Conservation (phyloP, 2,329 filamentous ascomycete species). For the Cytospora piceae region DNA sequence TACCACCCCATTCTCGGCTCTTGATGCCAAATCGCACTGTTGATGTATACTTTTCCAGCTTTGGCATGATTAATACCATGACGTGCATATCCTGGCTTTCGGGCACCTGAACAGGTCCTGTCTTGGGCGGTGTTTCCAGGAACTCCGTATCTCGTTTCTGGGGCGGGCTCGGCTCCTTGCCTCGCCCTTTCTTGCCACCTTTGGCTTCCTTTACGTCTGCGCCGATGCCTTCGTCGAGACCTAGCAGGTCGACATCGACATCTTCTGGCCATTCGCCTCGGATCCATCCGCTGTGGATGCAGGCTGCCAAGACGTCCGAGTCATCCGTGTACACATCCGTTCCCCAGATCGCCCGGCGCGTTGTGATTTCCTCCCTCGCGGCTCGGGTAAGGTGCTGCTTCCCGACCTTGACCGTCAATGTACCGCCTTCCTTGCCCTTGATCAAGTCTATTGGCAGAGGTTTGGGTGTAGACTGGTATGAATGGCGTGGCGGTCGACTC, state of each 20-base stretch:
- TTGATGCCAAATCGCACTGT: slow-evolving; percentile 79
- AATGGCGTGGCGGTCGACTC: slow-evolving; percentile 42
- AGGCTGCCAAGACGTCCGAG: slow-evolving; percentile 88
- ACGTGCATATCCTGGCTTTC: slow-evolving; percentile 81
- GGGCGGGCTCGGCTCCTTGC: slow-evolving; percentile 29
- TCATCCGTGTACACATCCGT: slow-evolving; percentile 96
- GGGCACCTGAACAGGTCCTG: slow-evolving; percentile 66
- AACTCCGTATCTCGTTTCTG: slow-evolving; percentile 37
- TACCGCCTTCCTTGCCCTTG: slow-evolving; percentile 82
- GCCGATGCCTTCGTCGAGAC: slow-evolving; percentile 48
- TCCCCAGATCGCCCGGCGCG: slow-evolving; percentile 83
- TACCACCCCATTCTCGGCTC: slow-evolving; percentile 76
- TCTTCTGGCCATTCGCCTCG: slow-evolving; percentile 84
- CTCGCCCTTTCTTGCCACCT: slow-evolving; percentile 36
- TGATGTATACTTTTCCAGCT: slow-evolving; percentile 74
- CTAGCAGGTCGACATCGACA: slow-evolving; percentile 71
- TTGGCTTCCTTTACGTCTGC: slow-evolving; percentile 37
- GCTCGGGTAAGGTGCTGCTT: slow-evolving; percentile 72
- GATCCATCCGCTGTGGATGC: slow-evolving; percentile 92
- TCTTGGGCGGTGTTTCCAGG: slow-evolving; percentile 57
- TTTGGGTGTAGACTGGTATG: slow-evolving; percentile 59
- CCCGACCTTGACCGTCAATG: slow-evolving; percentile 84
- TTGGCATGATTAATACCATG: slow-evolving; percentile 80
- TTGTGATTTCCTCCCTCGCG: slow-evolving; percentile 81
- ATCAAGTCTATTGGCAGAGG: slow-evolving; percentile 76